Conservation (phyloP, 2,329 filamentous ascomycete genomes). For the Beauveria bassiana region DNA sequence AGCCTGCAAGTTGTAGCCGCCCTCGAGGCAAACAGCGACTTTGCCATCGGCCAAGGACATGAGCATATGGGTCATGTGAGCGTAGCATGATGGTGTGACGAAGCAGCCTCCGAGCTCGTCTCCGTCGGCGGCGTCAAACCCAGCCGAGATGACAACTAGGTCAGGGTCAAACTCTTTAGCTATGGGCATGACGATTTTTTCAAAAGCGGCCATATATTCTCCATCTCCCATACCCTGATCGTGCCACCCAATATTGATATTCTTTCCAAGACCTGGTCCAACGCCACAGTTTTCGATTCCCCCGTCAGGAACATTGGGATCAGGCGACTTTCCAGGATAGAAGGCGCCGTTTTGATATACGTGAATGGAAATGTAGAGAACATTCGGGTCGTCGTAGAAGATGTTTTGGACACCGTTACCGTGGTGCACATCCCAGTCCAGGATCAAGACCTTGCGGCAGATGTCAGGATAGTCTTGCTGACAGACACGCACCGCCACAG, state of each 20-base stretch:
- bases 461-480: slow-evolving; percentile 70
- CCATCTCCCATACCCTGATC: slow-evolving; percentile 84
- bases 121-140: slow-evolving; percentile 90
- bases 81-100: slow-evolving; percentile 84
- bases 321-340: slow-evolving; percentile 65
- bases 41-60: slow-evolving; percentile 90
- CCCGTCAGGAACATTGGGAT: slow-evolving; percentile 50
- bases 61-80: slow-evolving; percentile 98
- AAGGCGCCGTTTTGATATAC: slow-evolving; percentile 79
- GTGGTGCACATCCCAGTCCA: slow-evolving; percentile 81
- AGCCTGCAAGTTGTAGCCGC: slow-evolving; percentile 87
- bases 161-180: slow-evolving; percentile 90
- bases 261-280: slow-evolving; percentile 48
- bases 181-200: slow-evolving; percentile 93
- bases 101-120: slow-evolving; percentile 90
- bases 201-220: slow-evolving; percentile 94
- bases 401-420: slow-evolving; percentile 95
- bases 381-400: slow-evolving; percentile 89
- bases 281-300: slow-evolving; percentile 52
- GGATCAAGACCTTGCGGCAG: slow-evolving; percentile 83
- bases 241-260: slow-evolving; percentile 61
- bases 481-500: slow-evolving; percentile 82
- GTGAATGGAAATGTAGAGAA: slow-evolving; percentile 92
- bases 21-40: slow-evolving; percentile 86
- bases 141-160: slow-evolving; percentile 88